These are phyloP conservation scores for Acanthamoeba castellanii DNA, from an alignment of 208 protist genomes.

Conservation along the genomic window DNA sequence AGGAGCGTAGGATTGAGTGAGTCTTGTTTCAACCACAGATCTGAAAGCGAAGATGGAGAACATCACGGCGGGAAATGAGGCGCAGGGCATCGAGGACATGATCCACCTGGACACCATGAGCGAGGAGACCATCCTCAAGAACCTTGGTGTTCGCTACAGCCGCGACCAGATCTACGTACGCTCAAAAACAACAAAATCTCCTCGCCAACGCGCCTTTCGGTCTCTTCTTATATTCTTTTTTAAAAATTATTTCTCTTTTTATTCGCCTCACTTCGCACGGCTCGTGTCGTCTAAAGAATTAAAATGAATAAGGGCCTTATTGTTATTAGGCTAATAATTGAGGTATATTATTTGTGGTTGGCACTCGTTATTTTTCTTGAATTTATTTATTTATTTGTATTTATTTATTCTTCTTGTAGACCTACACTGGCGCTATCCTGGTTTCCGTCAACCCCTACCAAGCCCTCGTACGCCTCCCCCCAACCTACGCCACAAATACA, in stretches of 20 bases:
- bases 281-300: too few species aligned
- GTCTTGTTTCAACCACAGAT: neutral
- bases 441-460: constrained; percentile 88
- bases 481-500: too few species aligned
- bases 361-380: neutral
- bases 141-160: constrained; percentile 78
- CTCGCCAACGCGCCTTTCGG: neutral
- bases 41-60: constrained; percentile 36
- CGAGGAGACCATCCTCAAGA: constrained; percentile 81
- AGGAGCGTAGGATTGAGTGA: neutral
- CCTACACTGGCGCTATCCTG: constrained; percentile 87
- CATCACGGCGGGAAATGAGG: constrained; percentile 69
- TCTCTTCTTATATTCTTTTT: neutral
- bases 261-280: too few species aligned
- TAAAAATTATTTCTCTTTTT: neutral
- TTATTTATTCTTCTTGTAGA: constrained; percentile 34
- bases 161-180: constrained; percentile 80
- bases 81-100: constrained; percentile 80
- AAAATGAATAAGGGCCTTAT: neutral
- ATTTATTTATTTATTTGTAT: neutral
- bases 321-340: neutral
- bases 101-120: constrained; percentile 66
- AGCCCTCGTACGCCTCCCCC: neutral
- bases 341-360: too few species aligned
- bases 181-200: too few species aligned